Conservation (phyloP, 2,329 filamentous ascomycete species). For the Fusarium continuum region DNA sequence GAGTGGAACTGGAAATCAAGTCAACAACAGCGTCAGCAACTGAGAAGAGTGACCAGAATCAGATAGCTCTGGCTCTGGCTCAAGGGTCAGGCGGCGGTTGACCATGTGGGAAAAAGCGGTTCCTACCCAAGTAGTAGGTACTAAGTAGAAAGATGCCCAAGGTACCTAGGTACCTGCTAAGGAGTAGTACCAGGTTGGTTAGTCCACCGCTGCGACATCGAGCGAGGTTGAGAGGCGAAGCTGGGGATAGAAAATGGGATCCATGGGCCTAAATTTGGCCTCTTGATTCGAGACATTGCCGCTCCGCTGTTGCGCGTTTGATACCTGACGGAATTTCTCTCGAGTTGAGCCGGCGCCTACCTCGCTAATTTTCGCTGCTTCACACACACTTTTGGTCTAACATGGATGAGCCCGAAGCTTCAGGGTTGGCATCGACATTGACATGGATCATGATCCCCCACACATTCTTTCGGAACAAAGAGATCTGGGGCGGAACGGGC, state of each 20-base stretch:
- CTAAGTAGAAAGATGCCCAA: too few relatives aligned
- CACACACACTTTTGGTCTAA: not conserved
- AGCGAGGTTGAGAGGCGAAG: conserved; percentile 1
- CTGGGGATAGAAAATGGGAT: not conserved
- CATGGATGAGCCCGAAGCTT: conserved; percentile 7
- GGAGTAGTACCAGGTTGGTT: too few relatives aligned
- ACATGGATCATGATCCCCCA: conserved; percentile 33
- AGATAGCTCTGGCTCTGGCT: conserved; percentile 2
- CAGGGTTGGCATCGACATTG: conserved; percentile 32
- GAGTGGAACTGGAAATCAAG: not conserved
- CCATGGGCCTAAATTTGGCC: too few relatives aligned
- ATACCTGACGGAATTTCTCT: not conserved
- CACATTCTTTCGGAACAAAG: conserved; percentile 27
- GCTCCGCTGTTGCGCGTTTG: not conserved
- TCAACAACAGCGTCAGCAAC: conserved; percentile 7
- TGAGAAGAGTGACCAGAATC: not conserved
- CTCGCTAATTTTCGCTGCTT: not conserved
- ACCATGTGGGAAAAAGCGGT: conserved; percentile 36
- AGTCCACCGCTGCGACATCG: conserved; percentile 2
- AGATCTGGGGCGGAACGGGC: conserved; percentile 13
- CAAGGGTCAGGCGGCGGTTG: conserved; percentile 24
- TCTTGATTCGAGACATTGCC: conserved; percentile 3
- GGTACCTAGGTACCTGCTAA: too few relatives aligned
- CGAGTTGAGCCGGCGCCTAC: not conserved
- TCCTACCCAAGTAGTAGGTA: not conserved